phyloP scores from a whole-genome alignment of 371 early-diverging fungal species.

The Syncephalastrum sp. region DNA sequence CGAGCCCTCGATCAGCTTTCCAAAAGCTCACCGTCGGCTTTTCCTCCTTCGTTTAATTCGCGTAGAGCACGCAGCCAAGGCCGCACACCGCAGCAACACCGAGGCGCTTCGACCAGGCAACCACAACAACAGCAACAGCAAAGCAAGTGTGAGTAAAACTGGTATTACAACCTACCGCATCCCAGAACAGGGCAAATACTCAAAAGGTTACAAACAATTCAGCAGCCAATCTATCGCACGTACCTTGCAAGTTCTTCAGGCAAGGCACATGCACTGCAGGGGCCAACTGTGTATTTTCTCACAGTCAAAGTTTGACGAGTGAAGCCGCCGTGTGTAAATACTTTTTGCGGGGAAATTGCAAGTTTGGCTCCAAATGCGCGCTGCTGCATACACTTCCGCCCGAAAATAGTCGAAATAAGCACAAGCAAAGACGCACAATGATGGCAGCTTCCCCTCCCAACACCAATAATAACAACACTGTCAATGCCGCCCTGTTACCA shows the following conservation, averaged over 20 bases:
- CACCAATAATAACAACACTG: slow-evolving; percentile 2
- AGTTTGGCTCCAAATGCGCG: slow-evolving; percentile 79
- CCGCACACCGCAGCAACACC: slow-evolving; percentile 8
- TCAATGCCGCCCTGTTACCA: too few species aligned
- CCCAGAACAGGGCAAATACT: slow-evolving; percentile 1
- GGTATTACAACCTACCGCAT: background rate
- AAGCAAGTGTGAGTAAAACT: slow-evolving; percentile 1
- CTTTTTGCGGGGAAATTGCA: slow-evolving; percentile 78
- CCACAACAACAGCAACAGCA: background rate
- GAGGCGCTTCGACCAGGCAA: background rate
- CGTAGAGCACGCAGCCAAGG: background rate
- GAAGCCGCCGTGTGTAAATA: slow-evolving; percentile 73
- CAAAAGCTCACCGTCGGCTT: slow-evolving; percentile 9
- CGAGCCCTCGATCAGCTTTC: slow-evolving; percentile 1
- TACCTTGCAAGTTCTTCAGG: slow-evolving; percentile 83
- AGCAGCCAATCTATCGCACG: slow-evolving; percentile 34
- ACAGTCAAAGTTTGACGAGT: slow-evolving; percentile 58
- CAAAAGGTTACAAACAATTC: too few species aligned
- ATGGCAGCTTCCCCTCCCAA: slow-evolving; percentile 1
- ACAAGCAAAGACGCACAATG: slow-evolving; percentile 2
- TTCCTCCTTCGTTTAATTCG: background rate
- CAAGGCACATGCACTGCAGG: slow-evolving; percentile 79
- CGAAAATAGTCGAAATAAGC: slow-evolving; percentile 11
- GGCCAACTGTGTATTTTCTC: slow-evolving; percentile 75
- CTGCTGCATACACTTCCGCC: slow-evolving; percentile 52